Evolutionary conservation across 2,329 filamentous ascomycete species (phyloP), one percentile per base, ranked within the genome.

Genomic region (Xylariales sp.): DNA sequence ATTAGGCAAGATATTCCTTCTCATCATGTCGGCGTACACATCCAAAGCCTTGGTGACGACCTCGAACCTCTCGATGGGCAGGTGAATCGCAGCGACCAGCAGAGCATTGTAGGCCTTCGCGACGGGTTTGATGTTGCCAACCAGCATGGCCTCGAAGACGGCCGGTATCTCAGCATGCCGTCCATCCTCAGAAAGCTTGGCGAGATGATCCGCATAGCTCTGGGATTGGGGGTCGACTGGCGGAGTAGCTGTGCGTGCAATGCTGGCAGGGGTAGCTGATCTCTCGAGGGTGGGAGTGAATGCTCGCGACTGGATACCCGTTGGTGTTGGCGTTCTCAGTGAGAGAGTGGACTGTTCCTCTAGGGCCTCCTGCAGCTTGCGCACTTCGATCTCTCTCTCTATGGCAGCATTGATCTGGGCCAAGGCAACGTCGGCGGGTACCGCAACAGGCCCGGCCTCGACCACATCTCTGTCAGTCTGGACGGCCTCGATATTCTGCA

Each of bases 21-120:
- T 82, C 52, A 95, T 80, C 93, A 98, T 97, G 60, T 97, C 90
- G 12, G 89, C 85, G 63, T 97, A 98, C 39, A 98, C 86, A 67
- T 95, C 90, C 39, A 97, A 75, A 4, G 88, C 89, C 69, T 95
- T 95, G 47, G 88, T 84, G 11, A 95, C 87, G 39, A 93, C 81
- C 66, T 94, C 86, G 40, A 85, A 84, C 63, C 83, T 86, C 61
- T 87, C 83, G 18, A 74, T 73, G 6, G 90, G 87, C 14, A 96
- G 76, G 52, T 88, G 77, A 47, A 96, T 88, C 11, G 89, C 89
- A 5, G 93, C 88, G 54, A 83, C 75, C 31, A 98, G 71, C 32
- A 98, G 74, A 37, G 88, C 86, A 60, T 96, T 96, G 73, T 98
- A 98, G n/a, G 91, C 86, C 34, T 80, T 74, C 35, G 88, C 80